These are phyloP conservation scores for Dorcoceras hygrometricum DNA, from an alignment of 257 asterid genomes.

Conservation along the genomic window DNA sequence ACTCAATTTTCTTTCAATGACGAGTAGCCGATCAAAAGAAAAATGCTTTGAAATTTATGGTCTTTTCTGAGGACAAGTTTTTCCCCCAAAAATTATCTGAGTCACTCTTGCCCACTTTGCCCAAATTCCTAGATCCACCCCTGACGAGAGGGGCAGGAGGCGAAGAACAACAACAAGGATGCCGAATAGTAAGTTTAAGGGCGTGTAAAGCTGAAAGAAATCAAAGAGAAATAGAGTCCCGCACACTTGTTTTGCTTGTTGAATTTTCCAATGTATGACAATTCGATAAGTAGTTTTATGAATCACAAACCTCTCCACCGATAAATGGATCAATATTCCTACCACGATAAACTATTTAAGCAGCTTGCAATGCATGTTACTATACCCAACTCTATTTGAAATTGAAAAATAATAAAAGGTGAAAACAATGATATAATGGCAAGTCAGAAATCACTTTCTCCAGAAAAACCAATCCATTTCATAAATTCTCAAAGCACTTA, in stretches of 20 bases:
- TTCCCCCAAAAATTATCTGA: background rate
- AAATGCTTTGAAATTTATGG: background rate
- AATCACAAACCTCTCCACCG: slow-evolving; percentile 4
- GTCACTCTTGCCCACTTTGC: background rate
- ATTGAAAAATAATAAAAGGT: background rate
- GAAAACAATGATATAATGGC: background rate
- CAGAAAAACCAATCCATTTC: background rate
- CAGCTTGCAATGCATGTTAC: background rate
- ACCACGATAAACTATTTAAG: slow-evolving; percentile 1
- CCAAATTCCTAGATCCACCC: background rate
- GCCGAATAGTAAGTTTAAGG: background rate
- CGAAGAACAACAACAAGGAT: background rate
- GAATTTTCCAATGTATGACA: background rate
- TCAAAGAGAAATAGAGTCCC: background rate
- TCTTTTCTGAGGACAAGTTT: background rate
- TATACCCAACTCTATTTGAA: slow-evolving; percentile 9
- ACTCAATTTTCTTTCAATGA: background rate
- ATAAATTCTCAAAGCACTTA: slow-evolving; percentile 6
- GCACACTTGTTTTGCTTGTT: background rate
- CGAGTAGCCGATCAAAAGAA: background rate
- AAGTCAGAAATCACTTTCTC: slow-evolving; percentile 10
- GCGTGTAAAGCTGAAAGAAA: background rate
- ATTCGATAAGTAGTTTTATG: background rate
- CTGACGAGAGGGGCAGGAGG: background rate
- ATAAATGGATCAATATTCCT: slow-evolving; percentile 9